A percentile compares a stretch with the other conserved stretches of the same genome.
Conservation (phyloP, 768 basidiomycete genomes). For the Phanerochaete sordida region DNA sequence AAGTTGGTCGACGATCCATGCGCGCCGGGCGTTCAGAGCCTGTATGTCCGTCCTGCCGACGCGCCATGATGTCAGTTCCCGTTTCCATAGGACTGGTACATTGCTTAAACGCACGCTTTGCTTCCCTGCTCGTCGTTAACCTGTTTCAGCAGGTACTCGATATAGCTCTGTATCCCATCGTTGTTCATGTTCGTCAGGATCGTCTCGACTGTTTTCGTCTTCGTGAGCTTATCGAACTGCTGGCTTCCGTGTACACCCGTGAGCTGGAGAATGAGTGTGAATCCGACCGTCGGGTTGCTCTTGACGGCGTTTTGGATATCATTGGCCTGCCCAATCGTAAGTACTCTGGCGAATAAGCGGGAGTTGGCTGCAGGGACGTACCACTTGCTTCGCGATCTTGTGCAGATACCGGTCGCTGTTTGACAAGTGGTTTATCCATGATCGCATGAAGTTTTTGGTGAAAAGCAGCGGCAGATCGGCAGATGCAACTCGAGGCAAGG, state of each 20-base stretch:
- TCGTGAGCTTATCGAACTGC: slow-evolving; percentile 90
- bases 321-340: slow-evolving; percentile 47
- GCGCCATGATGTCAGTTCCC: background rate
- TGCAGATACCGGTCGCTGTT: slow-evolving; percentile 85
- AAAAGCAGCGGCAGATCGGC: slow-evolving; percentile 82
- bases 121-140: slow-evolving; percentile 39
- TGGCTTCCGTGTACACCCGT: slow-evolving; percentile 79
- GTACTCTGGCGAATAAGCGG: background rate
- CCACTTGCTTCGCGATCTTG: slow-evolving; percentile 83
- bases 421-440: slow-evolving; percentile 94
- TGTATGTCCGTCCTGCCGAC: slow-evolving; percentile 39
- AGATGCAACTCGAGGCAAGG: slow-evolving; percentile 62
- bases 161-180: slow-evolving; percentile 74
- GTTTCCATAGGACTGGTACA: background rate
- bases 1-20: slow-evolving; percentile 89
- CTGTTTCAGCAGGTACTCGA: slow-evolving; percentile 64
- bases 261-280: slow-evolving; percentile 80
- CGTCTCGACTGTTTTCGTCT: slow-evolving; percentile 88
- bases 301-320: slow-evolving; percentile 75
- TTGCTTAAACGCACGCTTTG: slow-evolving; percentile 8
- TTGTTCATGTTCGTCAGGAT: slow-evolving; percentile 72
- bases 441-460: slow-evolving; percentile 92
- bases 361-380: slow-evolving; percentile 31
- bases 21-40: slow-evolving; percentile 52
- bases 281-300: slow-evolving; percentile 73